These are phyloP conservation scores for Phylloporus sp. DNA, from an alignment of 1,284 basidiomycete species.

Conservation along the genomic window DNA sequence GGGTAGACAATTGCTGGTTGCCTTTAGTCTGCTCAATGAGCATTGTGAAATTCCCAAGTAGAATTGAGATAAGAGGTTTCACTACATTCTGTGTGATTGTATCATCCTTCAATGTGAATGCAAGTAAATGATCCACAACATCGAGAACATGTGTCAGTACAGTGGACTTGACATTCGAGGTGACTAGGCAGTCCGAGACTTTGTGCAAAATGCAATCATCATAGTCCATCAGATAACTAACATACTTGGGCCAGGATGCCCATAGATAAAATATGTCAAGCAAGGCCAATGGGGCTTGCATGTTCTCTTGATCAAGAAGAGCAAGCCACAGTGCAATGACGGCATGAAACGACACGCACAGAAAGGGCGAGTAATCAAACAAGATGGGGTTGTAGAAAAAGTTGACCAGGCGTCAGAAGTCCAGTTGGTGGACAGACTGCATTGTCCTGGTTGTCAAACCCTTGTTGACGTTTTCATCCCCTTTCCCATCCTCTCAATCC, in stretches of 20 bases:
- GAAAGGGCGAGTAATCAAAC: slow-evolving; percentile 80
- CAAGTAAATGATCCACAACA: slow-evolving; percentile 79
- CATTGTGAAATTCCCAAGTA: slow-evolving; percentile 76
- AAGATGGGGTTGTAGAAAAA: slow-evolving; percentile 78
- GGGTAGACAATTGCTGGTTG: slow-evolving; percentile 62
- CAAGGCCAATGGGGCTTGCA: slow-evolving; percentile 89
- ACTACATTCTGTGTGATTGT: slow-evolving; percentile 62
- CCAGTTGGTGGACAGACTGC: slow-evolving; percentile 78
- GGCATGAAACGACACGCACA: slow-evolving; percentile 67
- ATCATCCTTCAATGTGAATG: slow-evolving; percentile 55
- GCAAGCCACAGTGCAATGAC: slow-evolving; percentile 87
- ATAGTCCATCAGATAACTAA: slow-evolving; percentile 68
- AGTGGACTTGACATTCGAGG: slow-evolving; percentile 85
- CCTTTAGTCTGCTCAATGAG: slow-evolving; percentile 71
- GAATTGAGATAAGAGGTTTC: slow-evolving; percentile 74
- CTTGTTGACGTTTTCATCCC: slow-evolving; percentile 37
- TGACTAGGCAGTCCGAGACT: slow-evolving; percentile 82
- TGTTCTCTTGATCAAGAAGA: slow-evolving; percentile 83
- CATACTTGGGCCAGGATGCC: slow-evolving; percentile 64
- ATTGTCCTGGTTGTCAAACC: slow-evolving; percentile 48
- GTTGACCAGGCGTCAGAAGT: slow-evolving; percentile 86
- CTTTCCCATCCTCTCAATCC: slow-evolving; percentile 39
- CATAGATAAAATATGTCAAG: slow-evolving; percentile 88
- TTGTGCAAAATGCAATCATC: slow-evolving; percentile 76
- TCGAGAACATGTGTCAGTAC: slow-evolving; percentile 88